Conservation (phyloP, 1,139 yeast species). For the Geotrichum cucujoidarum region DNA sequence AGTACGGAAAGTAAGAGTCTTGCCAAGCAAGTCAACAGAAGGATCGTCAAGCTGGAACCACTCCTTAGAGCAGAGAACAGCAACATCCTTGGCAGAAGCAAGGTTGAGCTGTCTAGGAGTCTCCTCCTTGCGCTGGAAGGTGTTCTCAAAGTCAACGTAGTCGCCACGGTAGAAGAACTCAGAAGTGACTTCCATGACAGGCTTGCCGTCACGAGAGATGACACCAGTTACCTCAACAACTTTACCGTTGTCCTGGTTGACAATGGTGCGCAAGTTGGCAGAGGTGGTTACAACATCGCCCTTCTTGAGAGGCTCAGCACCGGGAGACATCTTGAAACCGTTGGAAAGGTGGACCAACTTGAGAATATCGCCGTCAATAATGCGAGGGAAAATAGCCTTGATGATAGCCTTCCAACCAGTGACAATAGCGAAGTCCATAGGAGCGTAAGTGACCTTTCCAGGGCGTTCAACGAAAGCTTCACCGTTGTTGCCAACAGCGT, state of each 20-base stretch:
- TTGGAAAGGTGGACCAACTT: conserved; percentile 91
- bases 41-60: conserved; percentile 85
- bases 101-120: conserved; percentile 78
- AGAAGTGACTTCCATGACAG: conserved; percentile 92
- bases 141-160: conserved; percentile 81
- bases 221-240: conserved; percentile 94
- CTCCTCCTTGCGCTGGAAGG: conserved; percentile 85
- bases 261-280: conserved; percentile 83
- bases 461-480: conserved; percentile 91
- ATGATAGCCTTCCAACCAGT: conserved; percentile 98
- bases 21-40: conserved; percentile 65
- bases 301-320: conserved; percentile 82
- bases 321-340: conserved; percentile 90
- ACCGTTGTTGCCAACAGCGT: conserved; percentile 94
- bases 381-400: conserved; percentile 92
- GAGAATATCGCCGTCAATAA: conserved; percentile 93
- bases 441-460: conserved; percentile 82
- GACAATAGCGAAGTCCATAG: conserved; percentile 98
- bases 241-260: conserved; percentile 90
- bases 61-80: conserved; percentile 89
- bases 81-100: conserved; percentile 79
- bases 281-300: conserved; percentile 80
- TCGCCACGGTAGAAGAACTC: conserved; percentile 95
- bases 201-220: conserved; percentile 64
- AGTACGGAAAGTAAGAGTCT: conserved; percentile 84